Evolutionary conservation across 192 early-diverging fungal genomes (phyloP), one percentile per base, ranked within the genome.

Genomic region (Coemansia sp.): DNA sequence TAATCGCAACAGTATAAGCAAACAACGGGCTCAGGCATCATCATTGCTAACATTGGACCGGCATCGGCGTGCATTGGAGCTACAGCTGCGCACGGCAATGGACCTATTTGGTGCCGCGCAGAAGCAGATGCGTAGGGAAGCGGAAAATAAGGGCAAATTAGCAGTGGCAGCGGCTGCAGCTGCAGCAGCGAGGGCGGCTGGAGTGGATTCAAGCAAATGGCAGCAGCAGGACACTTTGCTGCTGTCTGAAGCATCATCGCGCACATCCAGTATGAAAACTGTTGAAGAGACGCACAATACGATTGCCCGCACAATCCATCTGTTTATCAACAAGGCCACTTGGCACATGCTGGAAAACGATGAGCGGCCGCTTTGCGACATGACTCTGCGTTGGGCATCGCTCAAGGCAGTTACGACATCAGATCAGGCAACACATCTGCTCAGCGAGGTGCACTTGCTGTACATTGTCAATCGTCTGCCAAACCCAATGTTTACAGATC

Each of bases 321-420:
- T 84, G 39, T 84, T 87, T 50, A 63, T 89, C 40, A 81, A 80
- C 52, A 84, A 86, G 53, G 68, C 89, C 15, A 81, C 83, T 5
- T 92, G 91, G 90, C 75, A 78, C 30, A 91, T 94, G 88, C 64
- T 84, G 48, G 68, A 81, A 12, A 86, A 87, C 56, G 75, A 81
- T 14, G 84, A 70, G 12, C 72, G 81, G 14, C 83, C 84, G 6
- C 63, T 92, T 30, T 90, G 89, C 50, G 82, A 90, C 64, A 84
- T 87, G 85, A 81, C 77, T 1, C 39, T 93, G 40, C 72, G 75
- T 0, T 80, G 81, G 57, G 69, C 87, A 8, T 76, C 79, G 40
- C 91, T 92, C 57, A 69, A 64, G 38, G 86, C 85, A 62, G 66
- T 85, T n/a, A 86, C 84, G n/a, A 86, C 89, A n/a, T 88, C 91